A percentile compares a stretch with the other conserved stretches of the same genome.
These are phyloP conservation scores for Esteya vermicola DNA, from an alignment of 2,329 filamentous ascomycete genomes.

Conservation along the genomic window DNA sequence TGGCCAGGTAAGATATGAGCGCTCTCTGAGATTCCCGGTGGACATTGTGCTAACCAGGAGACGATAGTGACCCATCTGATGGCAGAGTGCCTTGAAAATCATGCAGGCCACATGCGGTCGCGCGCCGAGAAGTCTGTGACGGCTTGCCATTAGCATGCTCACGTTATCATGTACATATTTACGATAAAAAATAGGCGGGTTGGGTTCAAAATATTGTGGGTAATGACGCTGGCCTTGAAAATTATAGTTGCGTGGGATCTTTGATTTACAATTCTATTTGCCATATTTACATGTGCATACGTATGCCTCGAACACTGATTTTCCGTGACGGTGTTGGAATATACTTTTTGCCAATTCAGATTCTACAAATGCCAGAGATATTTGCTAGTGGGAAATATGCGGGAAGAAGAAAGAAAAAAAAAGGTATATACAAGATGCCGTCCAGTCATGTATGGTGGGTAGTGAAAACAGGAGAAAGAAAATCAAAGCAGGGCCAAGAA, in stretches of 20 bases:
- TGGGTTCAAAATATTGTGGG: no score
- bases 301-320: no score
- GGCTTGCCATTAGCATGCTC: conserved; percentile 11
- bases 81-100: conserved; percentile 38
- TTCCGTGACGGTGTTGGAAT: no score
- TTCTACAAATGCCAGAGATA: no score
- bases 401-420: no score
- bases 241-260: not conserved
- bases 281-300: no score
- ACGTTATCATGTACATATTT: no score
- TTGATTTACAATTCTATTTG: not conserved
- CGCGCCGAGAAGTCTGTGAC: conserved; percentile 38
- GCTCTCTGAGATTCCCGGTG: not conserved
- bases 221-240: no score
- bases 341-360: no score
- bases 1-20: conserved; percentile 67
- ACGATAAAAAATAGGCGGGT: no score
- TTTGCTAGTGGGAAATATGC: no score
- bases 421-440: conserved; percentile 1
- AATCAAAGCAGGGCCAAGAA: not conserved
- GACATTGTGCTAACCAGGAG: no score
- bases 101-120: conserved; percentile 35
- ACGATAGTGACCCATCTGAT: conserved; percentile 35
- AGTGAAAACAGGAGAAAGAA: not conserved
- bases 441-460: not conserved